Conservation (phyloP, 1,284 basidiomycete species). For the Ustilago trichophora region DNA sequence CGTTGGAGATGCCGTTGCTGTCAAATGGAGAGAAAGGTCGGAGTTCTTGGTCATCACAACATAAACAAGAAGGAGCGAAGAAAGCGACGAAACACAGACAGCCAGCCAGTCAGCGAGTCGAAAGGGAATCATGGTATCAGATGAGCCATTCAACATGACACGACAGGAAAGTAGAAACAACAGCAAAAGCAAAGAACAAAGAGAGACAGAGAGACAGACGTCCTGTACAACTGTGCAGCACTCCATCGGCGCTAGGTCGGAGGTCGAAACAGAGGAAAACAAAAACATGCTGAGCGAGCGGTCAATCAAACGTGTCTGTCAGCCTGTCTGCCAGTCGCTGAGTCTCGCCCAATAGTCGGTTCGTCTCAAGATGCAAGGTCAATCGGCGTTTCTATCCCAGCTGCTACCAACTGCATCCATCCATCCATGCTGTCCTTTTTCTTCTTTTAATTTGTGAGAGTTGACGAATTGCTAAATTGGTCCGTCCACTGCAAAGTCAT, state of each 20-base stretch:
- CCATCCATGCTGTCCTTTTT: neutral
- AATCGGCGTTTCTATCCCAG: constrained; percentile 4
- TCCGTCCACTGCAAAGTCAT: no score
- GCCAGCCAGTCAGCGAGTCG: neutral
- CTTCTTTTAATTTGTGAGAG: neutral
- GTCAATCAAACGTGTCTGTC: no score
- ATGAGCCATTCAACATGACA: neutral
- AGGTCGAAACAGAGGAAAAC: no score
- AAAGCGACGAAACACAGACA: neutral
- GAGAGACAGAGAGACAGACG: neutral
- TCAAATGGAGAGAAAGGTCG: neutral
- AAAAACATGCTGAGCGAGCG: neutral
- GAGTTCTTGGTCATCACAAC: neutral
- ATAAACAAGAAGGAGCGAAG: neutral
- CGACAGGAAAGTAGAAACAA: neutral
- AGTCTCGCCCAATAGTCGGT: no score
- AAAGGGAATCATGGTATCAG: neutral
- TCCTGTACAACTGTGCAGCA: constrained; percentile 8
- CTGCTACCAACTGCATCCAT: neutral
- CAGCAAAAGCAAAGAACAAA: neutral
- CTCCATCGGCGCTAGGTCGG: constrained; percentile 33
- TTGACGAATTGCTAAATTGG: no score
- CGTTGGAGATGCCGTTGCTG: neutral
- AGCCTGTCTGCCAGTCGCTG: no score
- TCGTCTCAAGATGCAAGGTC: neutral